Evolutionary conservation across 305 asterid genomes (phyloP), one percentile per base, ranked within the genome.

Genomic region (Solanum hybrid): DNA sequence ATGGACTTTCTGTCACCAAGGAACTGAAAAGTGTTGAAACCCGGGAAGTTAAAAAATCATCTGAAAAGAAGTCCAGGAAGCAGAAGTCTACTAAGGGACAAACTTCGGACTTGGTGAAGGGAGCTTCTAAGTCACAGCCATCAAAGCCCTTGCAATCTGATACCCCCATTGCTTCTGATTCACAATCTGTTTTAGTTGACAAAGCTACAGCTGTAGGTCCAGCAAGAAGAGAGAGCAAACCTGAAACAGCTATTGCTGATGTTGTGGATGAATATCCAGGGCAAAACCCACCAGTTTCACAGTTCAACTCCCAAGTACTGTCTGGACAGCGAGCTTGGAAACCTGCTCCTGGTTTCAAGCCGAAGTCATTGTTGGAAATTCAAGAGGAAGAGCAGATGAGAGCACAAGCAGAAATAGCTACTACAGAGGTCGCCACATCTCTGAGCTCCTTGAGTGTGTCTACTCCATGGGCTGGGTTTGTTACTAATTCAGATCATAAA

Each of bases 311-410:
- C 61, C 95, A 92, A 89, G 90, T 91, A 89, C 91, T 89, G 22
- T 42, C 92, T 89, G 95, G 92, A 77, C 94, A 90, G 80, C 94
- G 96, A 73, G 97, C 96, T 80, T 96, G 99, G 99, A 96, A 96
- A 92, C 96, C 95, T 89, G 97, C 99, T 89, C 96, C 99, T 90
- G 98, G 98, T 89, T 95, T 96, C 92, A 96, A 93, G 92, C 97
- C 98, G 10, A 96, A 94, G 92, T 95, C 98, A 34, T 89, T 96
- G 16, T 87, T 95, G 80, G 98, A 96, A 91, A 96, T 96, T 90
- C 99, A 96, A 86, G 95, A 92, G 93, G 99, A 96, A 93, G 98
- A 96, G 93, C 96, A 95, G 93, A 93, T 94, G 89, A 94, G 95
- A 93, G 95, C 96, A 73, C 93, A 46, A 57, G 93, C 89, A 86